A percentile compares a stretch with the other conserved stretches of the same genome.
phyloP scores from a whole-genome alignment of 2,329 filamentous ascomycete genomes.

The Simplicillium aogashimaense region DNA sequence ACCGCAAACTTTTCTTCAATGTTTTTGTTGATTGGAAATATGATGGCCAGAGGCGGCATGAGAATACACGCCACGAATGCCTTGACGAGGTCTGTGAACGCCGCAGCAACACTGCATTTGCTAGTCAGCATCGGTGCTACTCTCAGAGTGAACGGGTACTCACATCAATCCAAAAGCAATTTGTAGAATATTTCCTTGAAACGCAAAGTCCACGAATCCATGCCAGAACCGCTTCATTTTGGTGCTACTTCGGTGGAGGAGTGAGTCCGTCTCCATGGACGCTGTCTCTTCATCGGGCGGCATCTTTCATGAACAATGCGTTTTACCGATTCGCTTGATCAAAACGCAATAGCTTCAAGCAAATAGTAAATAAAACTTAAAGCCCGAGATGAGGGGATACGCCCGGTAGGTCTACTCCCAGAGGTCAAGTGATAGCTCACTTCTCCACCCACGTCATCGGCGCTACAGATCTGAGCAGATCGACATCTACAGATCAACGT shows the following conservation, averaged over 20 bases:
- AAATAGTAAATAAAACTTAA: conserved; percentile 12
- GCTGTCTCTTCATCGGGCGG: conserved; percentile 26
- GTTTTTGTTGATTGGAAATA: conserved; percentile 61
- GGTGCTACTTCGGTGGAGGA: conserved; percentile 36
- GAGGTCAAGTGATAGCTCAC: too few relatives aligned
- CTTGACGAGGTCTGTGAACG: conserved; percentile 63
- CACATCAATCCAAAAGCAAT: conserved; percentile 69
- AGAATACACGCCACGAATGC: conserved; percentile 63
- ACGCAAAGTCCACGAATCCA: conserved; percentile 62
- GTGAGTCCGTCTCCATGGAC: conserved; percentile 20
- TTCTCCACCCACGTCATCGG: too few relatives aligned
- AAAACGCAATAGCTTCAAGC: too few relatives aligned
- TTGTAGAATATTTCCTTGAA: conserved; percentile 66
- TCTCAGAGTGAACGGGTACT: conserved; percentile 13
- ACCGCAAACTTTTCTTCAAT: conserved; percentile 67
- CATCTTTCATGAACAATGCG: conserved; percentile 11
- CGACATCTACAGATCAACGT: too few relatives aligned
- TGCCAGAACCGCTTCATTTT: conserved; percentile 43
- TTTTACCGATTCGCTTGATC: too few relatives aligned
- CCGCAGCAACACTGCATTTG: conserved; percentile 48
- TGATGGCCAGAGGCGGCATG: conserved; percentile 57
- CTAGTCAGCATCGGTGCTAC: background rate
- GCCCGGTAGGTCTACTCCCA: too few relatives aligned
- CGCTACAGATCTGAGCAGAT: too few relatives aligned
- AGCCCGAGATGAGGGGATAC: too few relatives aligned